Base-by-base conservation (phyloP, 495 filamentous ascomycete genomes). In the Aspergillus saccharolyticus region DNA sequence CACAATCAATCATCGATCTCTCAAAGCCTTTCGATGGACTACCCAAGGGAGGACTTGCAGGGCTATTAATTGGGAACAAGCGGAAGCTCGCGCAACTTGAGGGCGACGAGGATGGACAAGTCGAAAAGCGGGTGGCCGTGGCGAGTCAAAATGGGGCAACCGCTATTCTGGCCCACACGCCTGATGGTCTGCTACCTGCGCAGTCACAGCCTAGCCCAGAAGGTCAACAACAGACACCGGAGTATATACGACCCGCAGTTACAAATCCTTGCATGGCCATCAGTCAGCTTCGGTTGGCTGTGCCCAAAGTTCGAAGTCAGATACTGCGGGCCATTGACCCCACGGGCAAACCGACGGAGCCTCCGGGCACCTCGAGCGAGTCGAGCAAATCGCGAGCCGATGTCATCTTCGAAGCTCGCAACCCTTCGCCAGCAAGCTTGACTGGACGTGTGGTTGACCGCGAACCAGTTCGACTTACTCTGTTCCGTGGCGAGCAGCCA, bases 11-110 rank as follows among this genome's bases (percentile, higher is more conserved):
- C 45, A 76, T 99, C 16, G 94, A 99, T 65, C 78, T 97, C 3
- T 94, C 91, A 22, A 96, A 94, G 65, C 95, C 94, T 1, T 97
- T 89, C 59, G 94, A 97, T 68, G 93, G 94, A 12, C 74, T 97
- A 42, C 94, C 94, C 0, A 89, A 89, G 66, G 95, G 95, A 28
- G 94, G 94, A 0, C 76, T 99, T 43, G 83, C 89, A 5, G 78
- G 89, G 16, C 80, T 99, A 69, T 74, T 99, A 0, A 78, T 97
- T 19, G 94, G 95, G 1, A 97, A 96, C 66, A 99, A 97, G 70
- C 83, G 94, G 19, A 96, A 93, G 64, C 79, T 86, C 17, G 82
- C 85, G 16, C 78, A 81, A 3, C 64, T 85, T 0, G 84, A 86
- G 57, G 83, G 79, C n/a, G 83, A 82, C 14, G 84, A 88, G 48